phyloP scores from a whole-genome alignment of 2,329 filamentous ascomycete species.

The Epichloe bromicola region DNA sequence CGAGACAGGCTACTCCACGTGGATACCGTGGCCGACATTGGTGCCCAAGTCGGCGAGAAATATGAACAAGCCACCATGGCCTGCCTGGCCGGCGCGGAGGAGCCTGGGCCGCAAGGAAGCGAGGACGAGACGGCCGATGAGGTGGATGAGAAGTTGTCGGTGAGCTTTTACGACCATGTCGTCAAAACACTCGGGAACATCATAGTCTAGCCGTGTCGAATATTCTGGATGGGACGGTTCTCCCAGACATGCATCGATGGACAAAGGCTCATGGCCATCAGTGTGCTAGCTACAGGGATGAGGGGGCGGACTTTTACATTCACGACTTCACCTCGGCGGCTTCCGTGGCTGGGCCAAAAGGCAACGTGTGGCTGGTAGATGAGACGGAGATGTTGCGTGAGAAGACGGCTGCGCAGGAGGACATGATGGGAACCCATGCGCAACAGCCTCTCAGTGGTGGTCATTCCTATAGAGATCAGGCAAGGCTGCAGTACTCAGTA shows the following conservation, averaged over 20 bases:
- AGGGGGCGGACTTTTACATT: conserved; percentile 10
- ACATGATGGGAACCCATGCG: neutral
- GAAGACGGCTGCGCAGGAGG: neutral
- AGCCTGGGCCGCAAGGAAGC: conserved; percentile 21
- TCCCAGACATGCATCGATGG: neutral
- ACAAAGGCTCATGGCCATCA: conserved; percentile 13
- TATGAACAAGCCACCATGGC: conserved; percentile 25
- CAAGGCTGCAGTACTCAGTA: conserved; percentile 30
- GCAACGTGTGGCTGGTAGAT: conserved; percentile 1
- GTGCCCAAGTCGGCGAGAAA: conserved; percentile 25
- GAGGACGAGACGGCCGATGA: conserved; percentile 29
- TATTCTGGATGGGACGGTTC: neutral
- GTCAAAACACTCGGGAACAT: conserved; percentile 28
- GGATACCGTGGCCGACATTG: conserved; percentile 19
- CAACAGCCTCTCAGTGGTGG: neutral
- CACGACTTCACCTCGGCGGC: conserved; percentile 12
- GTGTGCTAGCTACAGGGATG: conserved; percentile 10
- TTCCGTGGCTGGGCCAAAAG: too few relatives aligned
- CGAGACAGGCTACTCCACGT: conserved; percentile 19
- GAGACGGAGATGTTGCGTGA: conserved; percentile 4
- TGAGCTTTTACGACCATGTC: conserved; percentile 30
- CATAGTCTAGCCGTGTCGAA: conserved; percentile 14
- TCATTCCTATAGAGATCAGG: neutral
- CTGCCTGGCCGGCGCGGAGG: conserved; percentile 24
- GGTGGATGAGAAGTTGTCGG: conserved; percentile 26